Evolutionary conservation across 148 eudicot genomes (phyloP), one percentile per base, ranked within the genome.

Genomic region (Chenopodium album): DNA sequence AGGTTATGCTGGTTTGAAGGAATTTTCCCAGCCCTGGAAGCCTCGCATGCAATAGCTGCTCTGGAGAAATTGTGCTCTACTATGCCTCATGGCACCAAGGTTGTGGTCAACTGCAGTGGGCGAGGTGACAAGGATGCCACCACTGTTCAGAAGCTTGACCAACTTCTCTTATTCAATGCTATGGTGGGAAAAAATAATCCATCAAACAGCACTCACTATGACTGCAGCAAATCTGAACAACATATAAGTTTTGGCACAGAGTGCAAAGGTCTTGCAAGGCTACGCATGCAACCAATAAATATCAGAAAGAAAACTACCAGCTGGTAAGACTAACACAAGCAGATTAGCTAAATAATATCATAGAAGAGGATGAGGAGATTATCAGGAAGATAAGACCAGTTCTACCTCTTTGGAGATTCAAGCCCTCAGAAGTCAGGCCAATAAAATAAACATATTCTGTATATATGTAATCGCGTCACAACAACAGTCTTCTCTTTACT

Each of bases 1-100:
- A 84, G 90, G 65, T 62, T 94, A 32, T 90, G 90, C 83, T 84
- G 84, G 80, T 75, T 92, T 76, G 98, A 95, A 90, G 97, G 97
- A 32, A 95, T 92, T 34, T 71, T 90, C 62, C 97, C 97, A 1
- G 92, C 96, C 6, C 78, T 95, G 32, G 98, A 95, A 75, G 85
- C 98, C 7, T 88, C 92, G 14, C 98, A 95, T 77, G 98, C 97
- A 20, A 28, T 93, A n/a, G 97, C 93, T 6, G 88, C 74, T 78
- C 87, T 94, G 0, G 93, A 90, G 22, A 88, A 86, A 74, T 84
- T 94, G 19, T 94, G 97, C 80, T 93, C 90, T 0, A 89, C 88
- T 10, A 77, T 94, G 69, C 81, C 89, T 0, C n/a, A 88, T 59
- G 94, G 91, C 1, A 56, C 92, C 19, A 90, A 86, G 80, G 90